phyloP scores from a whole-genome alignment of 2,329 filamentous ascomycete species.

The Paecilomyces sp. region DNA sequence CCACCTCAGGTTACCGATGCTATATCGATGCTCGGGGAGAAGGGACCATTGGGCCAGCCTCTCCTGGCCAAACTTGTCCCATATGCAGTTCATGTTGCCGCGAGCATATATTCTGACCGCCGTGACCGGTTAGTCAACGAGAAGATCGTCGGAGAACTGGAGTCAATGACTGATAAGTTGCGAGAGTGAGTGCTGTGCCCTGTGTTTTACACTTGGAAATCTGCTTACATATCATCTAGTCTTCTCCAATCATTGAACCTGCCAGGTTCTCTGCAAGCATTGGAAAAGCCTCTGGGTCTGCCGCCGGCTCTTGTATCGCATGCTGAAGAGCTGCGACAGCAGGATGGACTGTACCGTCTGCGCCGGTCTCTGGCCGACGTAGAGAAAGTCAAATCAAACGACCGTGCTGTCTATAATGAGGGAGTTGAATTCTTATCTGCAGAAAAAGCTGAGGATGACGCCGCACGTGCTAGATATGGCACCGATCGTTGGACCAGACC shows the following conservation, averaged over 20 bases:
- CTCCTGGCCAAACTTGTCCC: slow-evolving; percentile 89
- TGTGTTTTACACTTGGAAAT: not conserved
- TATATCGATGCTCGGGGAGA: slow-evolving; percentile 70
- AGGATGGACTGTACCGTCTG: slow-evolving; percentile 72
- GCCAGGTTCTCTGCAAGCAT: slow-evolving; percentile 83
- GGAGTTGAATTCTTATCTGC: slow-evolving; percentile 69
- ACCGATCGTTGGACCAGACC: slow-evolving; percentile 77
- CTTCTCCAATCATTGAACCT: slow-evolving; percentile 75
- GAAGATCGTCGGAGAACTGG: slow-evolving; percentile 76
- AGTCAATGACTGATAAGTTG: slow-evolving; percentile 70
- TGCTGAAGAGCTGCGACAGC: slow-evolving; percentile 87
- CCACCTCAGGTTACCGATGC: slow-evolving; percentile 79
- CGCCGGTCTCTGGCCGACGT: slow-evolving; percentile 80
- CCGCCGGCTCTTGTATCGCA: slow-evolving; percentile 81
- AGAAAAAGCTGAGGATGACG: slow-evolving; percentile 78
- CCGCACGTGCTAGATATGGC: slow-evolving; percentile 68
- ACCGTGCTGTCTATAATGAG: slow-evolving; percentile 73
- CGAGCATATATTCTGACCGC: slow-evolving; percentile 89
- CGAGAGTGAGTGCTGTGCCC: slow-evolving; percentile 49
- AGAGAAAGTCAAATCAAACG: slow-evolving; percentile 76
- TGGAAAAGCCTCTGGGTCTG: slow-evolving; percentile 88
- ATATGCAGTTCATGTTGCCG: slow-evolving; percentile 89
- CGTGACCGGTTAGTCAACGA: slow-evolving; percentile 86
- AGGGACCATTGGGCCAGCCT: slow-evolving; percentile 72
- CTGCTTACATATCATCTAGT: slow-evolving; percentile 18